These are phyloP conservation scores for Protomyces inouyei DNA, from an alignment of 1,139 yeast species.

Conservation along the genomic window DNA sequence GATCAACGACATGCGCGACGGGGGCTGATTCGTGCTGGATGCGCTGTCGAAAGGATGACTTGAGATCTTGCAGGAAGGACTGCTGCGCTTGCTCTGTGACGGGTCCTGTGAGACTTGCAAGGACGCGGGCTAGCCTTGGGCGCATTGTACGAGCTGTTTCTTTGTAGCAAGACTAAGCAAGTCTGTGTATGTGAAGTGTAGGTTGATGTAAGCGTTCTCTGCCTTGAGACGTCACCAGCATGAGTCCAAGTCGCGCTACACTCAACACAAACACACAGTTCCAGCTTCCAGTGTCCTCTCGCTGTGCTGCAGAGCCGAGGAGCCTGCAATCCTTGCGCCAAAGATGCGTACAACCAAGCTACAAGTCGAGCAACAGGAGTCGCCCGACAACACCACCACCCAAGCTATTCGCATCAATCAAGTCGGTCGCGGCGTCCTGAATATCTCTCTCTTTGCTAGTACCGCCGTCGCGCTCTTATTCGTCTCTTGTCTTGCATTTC, in stretches of 20 bases:
- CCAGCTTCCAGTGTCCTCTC: too few species aligned
- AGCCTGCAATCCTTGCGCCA: too few species aligned
- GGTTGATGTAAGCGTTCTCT: too few species aligned
- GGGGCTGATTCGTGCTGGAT: slow-evolving; percentile 19
- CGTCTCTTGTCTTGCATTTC: slow-evolving; percentile 11
- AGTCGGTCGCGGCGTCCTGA: slow-evolving; percentile 7
- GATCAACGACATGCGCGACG: background rate
- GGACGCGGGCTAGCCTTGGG: background rate
- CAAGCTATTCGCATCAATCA: background rate
- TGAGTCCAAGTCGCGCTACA: too few species aligned
- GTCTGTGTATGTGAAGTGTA: too few species aligned
- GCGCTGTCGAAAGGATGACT: slow-evolving; percentile 14
- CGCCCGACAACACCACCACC: too few species aligned
- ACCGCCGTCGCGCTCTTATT: slow-evolving; percentile 8
- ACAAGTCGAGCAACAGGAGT: too few species aligned
- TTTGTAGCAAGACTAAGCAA: too few species aligned
- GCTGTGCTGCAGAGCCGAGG: too few species aligned
- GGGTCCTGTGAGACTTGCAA: slow-evolving; percentile 17
- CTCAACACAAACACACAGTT: too few species aligned
- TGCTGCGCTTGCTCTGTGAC: slow-evolving; percentile 11
- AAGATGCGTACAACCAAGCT: too few species aligned
- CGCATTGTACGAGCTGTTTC: background rate
- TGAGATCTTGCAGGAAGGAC: slow-evolving; percentile 16
- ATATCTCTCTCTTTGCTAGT: background rate
- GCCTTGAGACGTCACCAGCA: too few species aligned